Base-by-base conservation (phyloP, 768 basidiomycete species). In the Pholiota molesta region DNA sequence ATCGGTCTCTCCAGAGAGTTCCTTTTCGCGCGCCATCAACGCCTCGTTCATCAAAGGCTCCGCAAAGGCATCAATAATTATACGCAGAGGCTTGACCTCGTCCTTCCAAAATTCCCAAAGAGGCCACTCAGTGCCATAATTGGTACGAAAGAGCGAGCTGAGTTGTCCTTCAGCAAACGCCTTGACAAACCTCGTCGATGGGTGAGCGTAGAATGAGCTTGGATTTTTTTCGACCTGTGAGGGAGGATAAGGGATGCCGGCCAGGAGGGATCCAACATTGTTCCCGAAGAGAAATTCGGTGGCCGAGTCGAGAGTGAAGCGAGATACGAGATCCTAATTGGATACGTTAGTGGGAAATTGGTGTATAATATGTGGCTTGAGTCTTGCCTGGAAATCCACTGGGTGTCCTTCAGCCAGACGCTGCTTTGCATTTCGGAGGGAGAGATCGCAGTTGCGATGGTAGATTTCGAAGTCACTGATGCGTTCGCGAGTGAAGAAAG, bases 231-330 rank as follows among this genome's bases (percentile, higher is more conserved):
- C 39, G 59, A 72, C 65, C 42, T 71, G 49, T n/a, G 63, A 45
- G 52, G 65, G 75, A 51, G 86, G 85, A 61, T 85, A 86, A 1
- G 81, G 81, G 6, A 88, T 72, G 1, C 79, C 81, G 0, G 80
- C 81, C 1, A 73, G 72, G 29, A 89, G 78, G 3, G 81, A 83
- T 37, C 79, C 68, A 8, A 88, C 82, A 60, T 80, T 77, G 37
- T 77, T 69, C 9, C 82, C 84, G 61, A 87, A 87, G 4, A 90
- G 79, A 65, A 86, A 88, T 57, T 85, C 83, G 0, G 85, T 83
- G 9, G 86, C 86, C 5, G 85, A 82, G 71, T 90, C 89, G 11
- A 90, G 77, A 0, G 88, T 87, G 69, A 89, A 88, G 1, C 82
- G 80, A 0, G 75, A 73, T 1, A 74, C 77, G n/a, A 81, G 67